Conservation (phyloP, 2,329 filamentous ascomycete genomes). For the Phaeoacremonium minimum region DNA sequence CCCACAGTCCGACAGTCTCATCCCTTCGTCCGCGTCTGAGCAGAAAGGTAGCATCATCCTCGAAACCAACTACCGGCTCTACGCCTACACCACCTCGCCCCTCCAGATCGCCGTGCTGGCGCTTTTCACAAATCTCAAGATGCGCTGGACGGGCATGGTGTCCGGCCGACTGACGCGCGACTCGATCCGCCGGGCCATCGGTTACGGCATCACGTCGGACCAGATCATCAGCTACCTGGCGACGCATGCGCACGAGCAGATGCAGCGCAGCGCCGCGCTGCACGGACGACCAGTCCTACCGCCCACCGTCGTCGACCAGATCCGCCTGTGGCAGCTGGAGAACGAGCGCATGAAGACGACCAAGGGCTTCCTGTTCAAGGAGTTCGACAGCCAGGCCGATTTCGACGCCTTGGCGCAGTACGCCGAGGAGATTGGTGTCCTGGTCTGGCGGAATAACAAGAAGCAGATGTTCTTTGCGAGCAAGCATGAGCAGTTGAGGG, state of each 20-base stretch:
- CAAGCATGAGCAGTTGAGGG: constrained; percentile 81
- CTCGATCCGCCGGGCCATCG: constrained; percentile 82
- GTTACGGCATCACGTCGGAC: constrained; percentile 86
- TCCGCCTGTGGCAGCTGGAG: constrained; percentile 95
- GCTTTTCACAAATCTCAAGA: constrained; percentile 82
- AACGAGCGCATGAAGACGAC: constrained; percentile 88
- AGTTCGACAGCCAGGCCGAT: constrained; percentile 70
- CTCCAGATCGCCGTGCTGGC: constrained; percentile 92
- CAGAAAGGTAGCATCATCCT: constrained; percentile 84
- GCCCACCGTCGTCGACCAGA: constrained; percentile 95
- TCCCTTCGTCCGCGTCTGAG: constrained; percentile 37
- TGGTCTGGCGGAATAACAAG: constrained; percentile 79
- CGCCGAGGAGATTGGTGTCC: constrained; percentile 84
- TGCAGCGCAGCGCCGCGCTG: constrained; percentile 63
- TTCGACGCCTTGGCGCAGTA: constrained; percentile 70
- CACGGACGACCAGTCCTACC: constrained; percentile 71
- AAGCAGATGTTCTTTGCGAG: constrained; percentile 88
- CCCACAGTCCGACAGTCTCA: constrained; percentile 28
- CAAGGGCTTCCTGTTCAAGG: constrained; percentile 81
- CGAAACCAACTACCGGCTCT: constrained; percentile 96
- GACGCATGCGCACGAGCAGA: constrained; percentile 90
- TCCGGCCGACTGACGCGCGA: constrained; percentile 86
- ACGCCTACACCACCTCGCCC: constrained; percentile 92
- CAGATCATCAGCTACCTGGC: constrained; percentile 93
- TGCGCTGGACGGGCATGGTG: constrained; percentile 91